Evolutionary conservation across 2,329 filamentous ascomycete genomes (phyloP), one percentile per base, ranked within the genome.

Genomic region (Talaromyces sp.): DNA sequence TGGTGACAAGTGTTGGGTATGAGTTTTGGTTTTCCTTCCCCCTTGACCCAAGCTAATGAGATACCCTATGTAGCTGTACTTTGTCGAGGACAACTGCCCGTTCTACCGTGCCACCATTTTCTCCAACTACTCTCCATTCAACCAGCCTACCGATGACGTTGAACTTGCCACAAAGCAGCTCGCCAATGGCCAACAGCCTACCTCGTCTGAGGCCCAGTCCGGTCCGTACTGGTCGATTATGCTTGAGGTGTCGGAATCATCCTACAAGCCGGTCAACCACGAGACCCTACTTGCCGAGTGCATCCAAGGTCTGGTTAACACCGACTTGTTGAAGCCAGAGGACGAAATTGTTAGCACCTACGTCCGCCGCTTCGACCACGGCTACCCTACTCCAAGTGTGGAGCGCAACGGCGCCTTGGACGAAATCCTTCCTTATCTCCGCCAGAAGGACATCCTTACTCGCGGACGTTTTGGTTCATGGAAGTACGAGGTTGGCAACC

Each of bases 21-120:
- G 27, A 28, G 4, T 9, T 51, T 51, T 27, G 5, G 10, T 4
- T 27, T 28, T 12, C 10, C 5, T 9, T 51, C 18, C 4, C 23
- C 23, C 23, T 23, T 23, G 12, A 23, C 18, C 4, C 18, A 14
- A 51, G 44, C 44, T 51, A 51, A 51, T 18, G 18, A 16, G 18
- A 16, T 6, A 40, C 7, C 6, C 7, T 12, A 40, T 33, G n/a
- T 53, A 89, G 88, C 84, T 99, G 68, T 99, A 99, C 86, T 99
- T 98, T 87, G 95, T 95, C 65, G 95, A 98, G 79, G 89, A 96
- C 78, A 89, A 98, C 85, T 96, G 92, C 84, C 92, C 92, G 76
- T 99, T 99, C 85, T 99, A 99, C 85, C 91, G 95, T 70, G 95
- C 95, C 73, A 99, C 95, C 74, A 98, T 99, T 82, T 99, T 99